Evolutionary conservation across 129 eudicot species (phyloP).

Genomic region (Saposhnikovia divaricata): DNA sequence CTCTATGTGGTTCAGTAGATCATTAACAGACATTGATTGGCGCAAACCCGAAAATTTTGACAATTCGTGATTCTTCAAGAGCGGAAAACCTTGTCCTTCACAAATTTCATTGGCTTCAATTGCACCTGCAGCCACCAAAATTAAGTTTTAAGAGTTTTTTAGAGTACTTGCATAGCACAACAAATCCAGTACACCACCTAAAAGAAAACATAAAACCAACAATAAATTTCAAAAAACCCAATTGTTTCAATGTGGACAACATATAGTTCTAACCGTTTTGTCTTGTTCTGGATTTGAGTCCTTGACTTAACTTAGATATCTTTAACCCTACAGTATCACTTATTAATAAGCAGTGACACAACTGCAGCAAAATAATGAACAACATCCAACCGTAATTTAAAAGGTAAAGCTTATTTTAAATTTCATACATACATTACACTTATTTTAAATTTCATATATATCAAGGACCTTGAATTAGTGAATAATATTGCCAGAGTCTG

Average conservation of each 20-base stretch:
- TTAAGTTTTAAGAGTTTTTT: neutral
- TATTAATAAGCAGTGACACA: neutral
- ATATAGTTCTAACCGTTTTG: neutral
- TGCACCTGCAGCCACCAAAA: conserved; percentile 51
- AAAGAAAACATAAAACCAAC: no score
- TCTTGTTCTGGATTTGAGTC: neutral
- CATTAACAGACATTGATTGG: conserved; percentile 66
- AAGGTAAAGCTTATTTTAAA: no score
- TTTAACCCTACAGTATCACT: neutral
- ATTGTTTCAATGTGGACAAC: neutral
- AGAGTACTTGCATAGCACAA: no score
- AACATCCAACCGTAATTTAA: neutral
- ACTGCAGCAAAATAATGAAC: neutral
- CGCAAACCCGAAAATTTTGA: conserved; percentile 43
- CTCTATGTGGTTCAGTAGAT: conserved; percentile 54
- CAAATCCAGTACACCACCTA: no score
- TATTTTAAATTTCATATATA: no score
- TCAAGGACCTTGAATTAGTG: no score
- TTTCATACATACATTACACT: no score
- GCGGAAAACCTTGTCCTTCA: conserved; percentile 12
- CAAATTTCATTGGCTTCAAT: conserved; percentile 33
- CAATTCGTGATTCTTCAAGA: conserved; percentile 26
- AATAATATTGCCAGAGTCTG: no score
- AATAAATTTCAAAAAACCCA: neutral
- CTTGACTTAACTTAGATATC: neutral